Percentiles rank a stretch among this genome's conserved stretches.
phyloP scores from a whole-genome alignment of 1,139 yeast species.

The Pichia sp. region DNA sequence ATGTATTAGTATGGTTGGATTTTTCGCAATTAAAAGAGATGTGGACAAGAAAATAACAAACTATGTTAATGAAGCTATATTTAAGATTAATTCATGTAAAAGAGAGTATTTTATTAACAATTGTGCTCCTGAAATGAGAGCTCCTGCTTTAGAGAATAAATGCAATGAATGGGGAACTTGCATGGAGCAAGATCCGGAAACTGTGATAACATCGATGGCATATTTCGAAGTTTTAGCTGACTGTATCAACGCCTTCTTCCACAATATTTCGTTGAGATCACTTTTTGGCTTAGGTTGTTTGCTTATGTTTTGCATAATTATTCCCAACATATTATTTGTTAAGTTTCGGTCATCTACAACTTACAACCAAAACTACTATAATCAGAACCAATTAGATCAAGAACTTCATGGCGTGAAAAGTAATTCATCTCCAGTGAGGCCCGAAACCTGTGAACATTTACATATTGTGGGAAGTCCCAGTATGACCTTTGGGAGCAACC shows the following conservation, averaged over 20 bases:
- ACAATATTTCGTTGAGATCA: conserved; percentile 22
- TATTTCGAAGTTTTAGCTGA: conserved; percentile 28
- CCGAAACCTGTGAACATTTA: not conserved
- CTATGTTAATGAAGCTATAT: conserved; percentile 50
- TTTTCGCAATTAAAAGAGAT: conserved; percentile 56
- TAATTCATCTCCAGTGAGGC: not conserved
- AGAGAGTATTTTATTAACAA: conserved; percentile 64
- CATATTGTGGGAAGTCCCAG: not conserved
- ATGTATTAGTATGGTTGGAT: conserved; percentile 49
- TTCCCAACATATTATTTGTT: conserved; percentile 24
- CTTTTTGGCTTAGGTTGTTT: conserved; percentile 18
- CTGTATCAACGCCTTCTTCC: conserved; percentile 27
- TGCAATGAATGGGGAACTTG: conserved; percentile 78
- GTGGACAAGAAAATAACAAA: conserved; percentile 61
- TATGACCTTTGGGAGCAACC: not conserved
- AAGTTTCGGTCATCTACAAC: conserved; percentile 20
- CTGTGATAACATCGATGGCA: conserved; percentile 40
- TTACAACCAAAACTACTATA: conserved; percentile 15
- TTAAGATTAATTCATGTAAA: conserved; percentile 65
- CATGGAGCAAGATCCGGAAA: conserved; percentile 77
- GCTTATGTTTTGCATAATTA: conserved; percentile 18
- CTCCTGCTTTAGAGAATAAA: conserved; percentile 67
- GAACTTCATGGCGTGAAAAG: not conserved
- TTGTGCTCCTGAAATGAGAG: conserved; percentile 50
- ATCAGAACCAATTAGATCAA: not conserved